Conservation (phyloP, 169 alveolate genomes). For the Amoebophrya sp. region DNA sequence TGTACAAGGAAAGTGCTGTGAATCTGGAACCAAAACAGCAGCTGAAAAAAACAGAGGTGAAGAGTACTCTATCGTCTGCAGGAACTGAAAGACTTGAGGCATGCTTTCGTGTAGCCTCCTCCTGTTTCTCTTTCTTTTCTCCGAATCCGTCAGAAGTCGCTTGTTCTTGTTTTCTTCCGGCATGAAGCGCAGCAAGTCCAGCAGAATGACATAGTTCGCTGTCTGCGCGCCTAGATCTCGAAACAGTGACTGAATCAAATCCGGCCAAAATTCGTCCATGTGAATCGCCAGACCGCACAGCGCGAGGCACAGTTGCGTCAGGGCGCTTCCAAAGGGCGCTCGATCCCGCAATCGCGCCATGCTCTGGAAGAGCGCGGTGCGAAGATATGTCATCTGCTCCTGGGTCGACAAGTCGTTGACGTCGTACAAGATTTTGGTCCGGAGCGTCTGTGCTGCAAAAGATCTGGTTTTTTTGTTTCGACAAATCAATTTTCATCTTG, state of each 20-base stretch:
- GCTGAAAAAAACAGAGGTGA: neutral
- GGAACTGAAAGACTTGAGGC: neutral
- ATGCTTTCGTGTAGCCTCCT: neutral
- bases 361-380: neutral
- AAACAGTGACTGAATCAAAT: neutral
- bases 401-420: neutral
- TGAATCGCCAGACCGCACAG: neutral
- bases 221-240: neutral
- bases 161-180: neutral
- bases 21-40: too few species aligned
- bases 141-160: neutral
- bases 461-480: neutral
- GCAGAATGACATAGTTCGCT: neutral
- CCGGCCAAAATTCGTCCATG: neutral
- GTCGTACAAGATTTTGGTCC: neutral
- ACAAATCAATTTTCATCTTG: neutral
- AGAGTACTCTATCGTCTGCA: neutral
- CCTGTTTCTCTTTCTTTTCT: neutral
- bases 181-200: neutral
- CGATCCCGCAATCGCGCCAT: neutral
- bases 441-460: conserved; percentile 7
- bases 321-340: neutral
- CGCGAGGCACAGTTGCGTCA: neutral
- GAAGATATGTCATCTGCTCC: neutral
- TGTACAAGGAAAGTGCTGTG: too few species aligned